Conservation (phyloP, 345 rosid genomes). For the Lenwebbia sp. region DNA sequence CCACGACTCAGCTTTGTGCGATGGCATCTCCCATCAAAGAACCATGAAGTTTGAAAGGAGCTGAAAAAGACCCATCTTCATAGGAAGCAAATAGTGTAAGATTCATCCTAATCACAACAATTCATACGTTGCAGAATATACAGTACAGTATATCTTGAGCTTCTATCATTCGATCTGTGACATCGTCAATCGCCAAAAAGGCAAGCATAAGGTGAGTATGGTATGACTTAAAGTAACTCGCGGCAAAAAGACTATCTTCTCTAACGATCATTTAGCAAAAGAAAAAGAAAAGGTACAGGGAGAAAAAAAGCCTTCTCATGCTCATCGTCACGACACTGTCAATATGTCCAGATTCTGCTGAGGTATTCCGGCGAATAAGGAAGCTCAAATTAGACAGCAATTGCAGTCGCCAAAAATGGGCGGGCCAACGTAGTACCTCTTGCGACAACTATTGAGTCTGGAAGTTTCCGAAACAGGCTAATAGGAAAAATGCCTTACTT, state of each 20-base stretch:
- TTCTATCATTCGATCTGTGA: background rate
- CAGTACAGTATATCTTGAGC: background rate
- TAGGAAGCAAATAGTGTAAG: background rate
- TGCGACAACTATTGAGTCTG: background rate
- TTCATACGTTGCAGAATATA: background rate
- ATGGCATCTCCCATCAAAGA: background rate
- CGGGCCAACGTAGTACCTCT: background rate
- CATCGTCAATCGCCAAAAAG: background rate
- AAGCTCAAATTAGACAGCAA: background rate
- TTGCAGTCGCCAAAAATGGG: background rate
- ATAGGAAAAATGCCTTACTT: background rate
- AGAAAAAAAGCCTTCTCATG: background rate
- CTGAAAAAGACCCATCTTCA: background rate
- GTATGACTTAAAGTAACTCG: background rate
- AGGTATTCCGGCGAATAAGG: background rate
- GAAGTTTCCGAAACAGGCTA: background rate
- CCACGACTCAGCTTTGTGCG: background rate
- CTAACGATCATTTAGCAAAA: background rate
- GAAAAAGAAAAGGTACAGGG: background rate
- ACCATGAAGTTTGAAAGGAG: background rate
- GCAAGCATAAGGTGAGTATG: background rate
- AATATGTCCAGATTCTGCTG: background rate
- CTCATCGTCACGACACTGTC: background rate
- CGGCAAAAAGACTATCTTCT: background rate
- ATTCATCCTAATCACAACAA: background rate